Percentiles rank a stretch among this genome's conserved stretches.
These are phyloP conservation scores for Colletotrichum filicis DNA, from an alignment of 2,329 filamentous ascomycete genomes.

Conservation along the genomic window DNA sequence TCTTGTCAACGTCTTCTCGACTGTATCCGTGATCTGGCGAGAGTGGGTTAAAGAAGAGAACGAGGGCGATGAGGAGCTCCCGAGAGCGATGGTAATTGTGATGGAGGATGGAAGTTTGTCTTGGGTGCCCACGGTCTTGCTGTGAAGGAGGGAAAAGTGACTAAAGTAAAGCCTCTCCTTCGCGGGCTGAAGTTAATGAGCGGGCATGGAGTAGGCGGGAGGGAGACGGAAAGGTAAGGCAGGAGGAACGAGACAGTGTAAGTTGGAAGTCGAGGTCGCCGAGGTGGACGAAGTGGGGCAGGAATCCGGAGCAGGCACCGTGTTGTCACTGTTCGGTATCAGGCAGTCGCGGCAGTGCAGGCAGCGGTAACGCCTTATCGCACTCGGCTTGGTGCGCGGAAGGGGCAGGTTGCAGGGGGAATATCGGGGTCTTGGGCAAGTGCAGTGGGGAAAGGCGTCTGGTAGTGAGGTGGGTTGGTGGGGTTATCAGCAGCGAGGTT, in stretches of 20 bases:
- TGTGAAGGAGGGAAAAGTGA: neutral
- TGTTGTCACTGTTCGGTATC: conserved; percentile 37
- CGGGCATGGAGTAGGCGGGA: conserved; percentile 1
- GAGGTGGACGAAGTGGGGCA: conserved; percentile 15
- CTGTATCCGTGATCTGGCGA: neutral
- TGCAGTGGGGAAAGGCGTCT: conserved; percentile 8
- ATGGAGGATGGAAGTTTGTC: neutral
- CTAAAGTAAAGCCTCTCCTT: neutral
- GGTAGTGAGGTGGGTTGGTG: conserved; percentile 4
- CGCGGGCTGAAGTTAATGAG: neutral
- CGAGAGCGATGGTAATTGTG: neutral
- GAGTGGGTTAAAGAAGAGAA: neutral
- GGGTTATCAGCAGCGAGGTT: conserved; percentile 24
- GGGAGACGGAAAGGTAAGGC: conserved; percentile 10
- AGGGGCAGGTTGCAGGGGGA: conserved; percentile 21
- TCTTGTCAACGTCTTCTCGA: conserved; percentile 3
- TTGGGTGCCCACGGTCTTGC: neutral
- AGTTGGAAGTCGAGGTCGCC: conserved; percentile 14
- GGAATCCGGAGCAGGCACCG: conserved; percentile 29
- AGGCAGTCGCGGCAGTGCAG: conserved; percentile 38
- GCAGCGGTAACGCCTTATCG: conserved; percentile 43
- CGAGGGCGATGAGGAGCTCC: neutral
- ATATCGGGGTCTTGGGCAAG: neutral
- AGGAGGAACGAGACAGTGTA: conserved; percentile 29
- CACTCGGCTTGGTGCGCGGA: conserved; percentile 7